These are phyloP conservation scores for Quercus lobata DNA, from an alignment of 331 rosid species.

Conservation along the genomic window DNA sequence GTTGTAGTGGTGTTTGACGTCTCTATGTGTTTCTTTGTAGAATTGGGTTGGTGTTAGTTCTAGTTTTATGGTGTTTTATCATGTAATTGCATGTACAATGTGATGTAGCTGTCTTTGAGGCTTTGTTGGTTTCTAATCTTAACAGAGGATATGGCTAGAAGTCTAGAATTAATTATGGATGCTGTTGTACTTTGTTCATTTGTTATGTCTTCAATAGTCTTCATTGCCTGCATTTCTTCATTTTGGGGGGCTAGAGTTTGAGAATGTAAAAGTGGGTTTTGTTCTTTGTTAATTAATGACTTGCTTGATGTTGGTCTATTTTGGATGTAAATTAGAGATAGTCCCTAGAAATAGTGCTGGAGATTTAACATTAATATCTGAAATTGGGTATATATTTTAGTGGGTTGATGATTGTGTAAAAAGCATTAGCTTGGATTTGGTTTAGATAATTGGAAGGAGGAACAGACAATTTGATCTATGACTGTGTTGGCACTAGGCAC, in stretches of 20 bases:
- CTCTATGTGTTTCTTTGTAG: constrained; percentile 30
- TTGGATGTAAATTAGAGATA: neutral
- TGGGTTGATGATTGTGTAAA: neutral
- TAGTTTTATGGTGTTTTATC: constrained; percentile 1
- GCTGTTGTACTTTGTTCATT: neutral
- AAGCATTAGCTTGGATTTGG: neutral
- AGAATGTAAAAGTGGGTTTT: neutral
- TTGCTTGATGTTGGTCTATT: neutral
- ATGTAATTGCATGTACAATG: constrained; percentile 12
- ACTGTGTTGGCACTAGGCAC: neutral
- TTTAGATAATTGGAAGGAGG: neutral
- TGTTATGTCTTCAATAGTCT: neutral
- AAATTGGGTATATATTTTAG: neutral
- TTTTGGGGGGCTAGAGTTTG: neutral
- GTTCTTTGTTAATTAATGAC: neutral
- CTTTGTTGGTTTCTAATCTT: constrained; percentile 18
- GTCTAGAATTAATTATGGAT: constrained; percentile 19
- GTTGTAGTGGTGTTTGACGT: neutral
- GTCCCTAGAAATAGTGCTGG: neutral
- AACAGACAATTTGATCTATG: neutral
- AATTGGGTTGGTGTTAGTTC: constrained; percentile 29
- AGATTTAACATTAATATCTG: neutral
- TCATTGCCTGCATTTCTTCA: neutral
- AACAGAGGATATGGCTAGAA: constrained; percentile 11
- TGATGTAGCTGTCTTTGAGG: constrained; percentile 17